Evolutionary conservation across 257 asterid genomes (phyloP).

Genomic region (Perilla frutescens): DNA sequence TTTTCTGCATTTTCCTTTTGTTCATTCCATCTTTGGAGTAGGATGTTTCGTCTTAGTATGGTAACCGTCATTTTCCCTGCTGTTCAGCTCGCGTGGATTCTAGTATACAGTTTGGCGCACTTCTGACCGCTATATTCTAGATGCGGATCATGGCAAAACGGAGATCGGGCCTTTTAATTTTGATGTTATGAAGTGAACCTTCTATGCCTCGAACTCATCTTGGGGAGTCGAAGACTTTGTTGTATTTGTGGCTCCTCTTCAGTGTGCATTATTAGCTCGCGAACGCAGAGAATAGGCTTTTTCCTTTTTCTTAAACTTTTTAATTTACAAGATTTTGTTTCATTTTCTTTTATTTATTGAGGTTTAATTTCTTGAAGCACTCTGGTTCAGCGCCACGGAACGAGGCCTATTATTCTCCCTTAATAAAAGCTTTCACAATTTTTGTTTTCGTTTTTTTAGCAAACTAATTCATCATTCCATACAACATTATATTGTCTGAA

Average conservation of each 20-base stretch:
- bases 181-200: constrained; percentile 24
- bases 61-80: constrained; percentile 23
- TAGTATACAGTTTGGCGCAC: constrained; percentile 95
- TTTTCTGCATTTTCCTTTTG: neutral
- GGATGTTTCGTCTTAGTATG: neutral
- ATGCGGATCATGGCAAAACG: constrained; percentile 24
- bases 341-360: constrained; percentile 21
- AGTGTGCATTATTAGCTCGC: constrained; percentile 44
- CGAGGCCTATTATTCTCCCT: constrained; percentile 19
- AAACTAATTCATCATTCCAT: neutral
- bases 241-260: constrained; percentile 34
- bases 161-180: constrained; percentile 24
- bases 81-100: constrained; percentile 86
- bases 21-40: neutral
- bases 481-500: too few relatives aligned
- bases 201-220: constrained; percentile 25
- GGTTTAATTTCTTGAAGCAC: constrained; percentile 32
- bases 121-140: constrained; percentile 52
- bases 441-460: constrained; percentile 14
- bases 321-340: constrained; percentile 29
- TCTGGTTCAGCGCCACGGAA: neutral
- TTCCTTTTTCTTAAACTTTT: constrained; percentile 19
- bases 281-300: constrained; percentile 33
- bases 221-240: constrained; percentile 32
- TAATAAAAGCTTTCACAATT: constrained; percentile 29